Conservation (phyloP, 2,329 filamentous ascomycete genomes). For the Fusarium coffeatum region DNA sequence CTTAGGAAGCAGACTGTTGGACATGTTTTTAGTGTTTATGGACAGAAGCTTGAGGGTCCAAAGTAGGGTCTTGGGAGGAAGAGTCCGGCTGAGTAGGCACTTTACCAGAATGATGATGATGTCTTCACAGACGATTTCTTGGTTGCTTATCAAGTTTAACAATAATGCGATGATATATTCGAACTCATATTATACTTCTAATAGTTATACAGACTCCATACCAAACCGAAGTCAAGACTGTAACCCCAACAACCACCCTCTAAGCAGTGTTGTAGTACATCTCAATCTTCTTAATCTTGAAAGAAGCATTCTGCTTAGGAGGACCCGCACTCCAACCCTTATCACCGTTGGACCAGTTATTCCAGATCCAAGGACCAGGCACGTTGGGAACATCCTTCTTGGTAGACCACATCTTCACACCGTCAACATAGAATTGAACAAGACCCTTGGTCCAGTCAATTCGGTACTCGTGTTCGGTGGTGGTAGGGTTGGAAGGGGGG, state of each 20-base stretch:
- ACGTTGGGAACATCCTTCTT: slow-evolving; percentile 44
- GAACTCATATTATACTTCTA: background rate
- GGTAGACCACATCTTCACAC: slow-evolving; percentile 43
- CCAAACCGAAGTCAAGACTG: accelerated
- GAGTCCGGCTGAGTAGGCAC: background rate
- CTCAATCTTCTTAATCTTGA: slow-evolving; percentile 47
- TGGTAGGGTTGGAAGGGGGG: slow-evolving; percentile 42
- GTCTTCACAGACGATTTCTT: no score
- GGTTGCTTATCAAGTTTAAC: no score
- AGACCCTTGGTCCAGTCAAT: slow-evolving; percentile 47
- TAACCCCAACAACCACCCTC: background rate
- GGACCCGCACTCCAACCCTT: slow-evolving; percentile 48
- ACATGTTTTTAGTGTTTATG: slow-evolving; percentile 35
- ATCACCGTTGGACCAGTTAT: slow-evolving; percentile 51
- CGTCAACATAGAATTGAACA: slow-evolving; percentile 46
- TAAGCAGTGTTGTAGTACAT: slow-evolving; percentile 50
- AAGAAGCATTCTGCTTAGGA: slow-evolving; percentile 43
- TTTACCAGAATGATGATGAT: background rate
- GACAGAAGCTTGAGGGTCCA: slow-evolving; percentile 19
- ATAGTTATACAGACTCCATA: background rate
- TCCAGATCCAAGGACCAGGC: slow-evolving; percentile 47
- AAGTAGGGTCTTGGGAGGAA: accelerated
- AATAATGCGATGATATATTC: no score
- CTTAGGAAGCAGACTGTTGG: slow-evolving; percentile 32
- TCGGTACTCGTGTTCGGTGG: slow-evolving; percentile 49